These are phyloP conservation scores for Leishmania amazonensis DNA, from an alignment of 208 protist species.

Conservation along the genomic window DNA sequence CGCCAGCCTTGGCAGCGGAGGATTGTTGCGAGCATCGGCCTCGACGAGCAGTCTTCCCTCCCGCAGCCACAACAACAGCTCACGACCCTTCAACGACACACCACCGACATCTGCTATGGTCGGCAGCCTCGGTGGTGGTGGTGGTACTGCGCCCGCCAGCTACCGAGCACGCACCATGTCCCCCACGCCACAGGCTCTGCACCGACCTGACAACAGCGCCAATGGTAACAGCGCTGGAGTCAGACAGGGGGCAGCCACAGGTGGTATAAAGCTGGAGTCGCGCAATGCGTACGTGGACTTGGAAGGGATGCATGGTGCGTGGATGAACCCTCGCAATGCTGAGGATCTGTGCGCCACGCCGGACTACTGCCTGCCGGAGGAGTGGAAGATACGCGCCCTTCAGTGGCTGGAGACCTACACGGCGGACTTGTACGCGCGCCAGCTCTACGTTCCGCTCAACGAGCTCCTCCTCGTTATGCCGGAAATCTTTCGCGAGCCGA, in stretches of 20 bases:
- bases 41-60: constrained; percentile 18
- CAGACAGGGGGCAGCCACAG: too few species aligned
- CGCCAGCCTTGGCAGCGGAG: not conserved
- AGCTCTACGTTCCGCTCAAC: constrained; percentile 82
- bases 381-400: constrained; percentile 78
- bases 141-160: not conserved
- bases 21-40: constrained; percentile 7
- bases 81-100: constrained; percentile 17
- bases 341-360: constrained; percentile 5
- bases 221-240: not conserved
- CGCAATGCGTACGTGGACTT: constrained; percentile 3
- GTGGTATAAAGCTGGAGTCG: not conserved
- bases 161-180: not conserved
- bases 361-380: constrained; percentile 33
- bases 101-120: constrained; percentile 11
- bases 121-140: not conserved
- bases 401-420: constrained; percentile 88
- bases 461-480: constrained; percentile 81
- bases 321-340: constrained; percentile 12
- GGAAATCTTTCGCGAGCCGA: constrained; percentile 62
- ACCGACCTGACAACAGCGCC: not conserved
- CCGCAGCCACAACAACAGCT: constrained; percentile 25
- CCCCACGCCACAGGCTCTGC: not conserved
- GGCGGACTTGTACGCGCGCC: constrained; percentile 47
- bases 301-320: constrained; percentile 27